These are phyloP conservation scores for Ostreobium quekettii DNA, from an alignment of 139 green algal species.

Conservation along the genomic window DNA sequence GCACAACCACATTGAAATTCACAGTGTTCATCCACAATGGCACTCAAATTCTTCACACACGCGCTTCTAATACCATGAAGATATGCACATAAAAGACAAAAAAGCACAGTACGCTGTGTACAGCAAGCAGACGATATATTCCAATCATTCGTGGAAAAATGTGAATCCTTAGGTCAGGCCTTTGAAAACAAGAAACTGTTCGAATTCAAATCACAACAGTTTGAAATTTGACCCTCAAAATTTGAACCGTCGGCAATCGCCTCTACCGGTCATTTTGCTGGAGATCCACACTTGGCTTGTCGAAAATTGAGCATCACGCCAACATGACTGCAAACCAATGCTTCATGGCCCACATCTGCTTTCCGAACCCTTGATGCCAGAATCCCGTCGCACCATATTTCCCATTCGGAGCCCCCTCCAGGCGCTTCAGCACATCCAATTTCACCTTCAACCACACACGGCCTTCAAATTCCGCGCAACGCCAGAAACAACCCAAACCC, in stretches of 20 bases:
- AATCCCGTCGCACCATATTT: conserved; percentile 61
- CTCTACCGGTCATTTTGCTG: background rate
- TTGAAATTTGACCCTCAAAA: background rate
- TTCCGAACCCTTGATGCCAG: background rate
- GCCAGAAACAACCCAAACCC: background rate
- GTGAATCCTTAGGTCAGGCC: too few species aligned
- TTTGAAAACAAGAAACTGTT: too few species aligned
- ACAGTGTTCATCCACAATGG: background rate
- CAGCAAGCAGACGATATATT: background rate
- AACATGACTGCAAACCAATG: background rate
- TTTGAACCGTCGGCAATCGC: background rate
- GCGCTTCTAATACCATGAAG: conserved; percentile 7
- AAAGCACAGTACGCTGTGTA: background rate
- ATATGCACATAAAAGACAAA: background rate
- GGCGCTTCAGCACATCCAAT: conserved; percentile 51
- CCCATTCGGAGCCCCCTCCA: conserved; percentile 39
- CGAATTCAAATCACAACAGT: conserved; percentile 4
- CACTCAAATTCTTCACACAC: background rate
- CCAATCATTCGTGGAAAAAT: background rate
- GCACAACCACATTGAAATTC: conserved; percentile 11
- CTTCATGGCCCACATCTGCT: too few species aligned
- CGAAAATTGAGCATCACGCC: background rate
- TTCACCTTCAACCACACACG: conserved; percentile 45
- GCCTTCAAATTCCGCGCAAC: background rate
- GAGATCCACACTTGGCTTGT: background rate